Evolutionary conservation across 495 filamentous ascomycete genomes (phyloP), one percentile per base, ranked within the genome.

Genomic region (Annulohypoxylon maeteangense): DNA sequence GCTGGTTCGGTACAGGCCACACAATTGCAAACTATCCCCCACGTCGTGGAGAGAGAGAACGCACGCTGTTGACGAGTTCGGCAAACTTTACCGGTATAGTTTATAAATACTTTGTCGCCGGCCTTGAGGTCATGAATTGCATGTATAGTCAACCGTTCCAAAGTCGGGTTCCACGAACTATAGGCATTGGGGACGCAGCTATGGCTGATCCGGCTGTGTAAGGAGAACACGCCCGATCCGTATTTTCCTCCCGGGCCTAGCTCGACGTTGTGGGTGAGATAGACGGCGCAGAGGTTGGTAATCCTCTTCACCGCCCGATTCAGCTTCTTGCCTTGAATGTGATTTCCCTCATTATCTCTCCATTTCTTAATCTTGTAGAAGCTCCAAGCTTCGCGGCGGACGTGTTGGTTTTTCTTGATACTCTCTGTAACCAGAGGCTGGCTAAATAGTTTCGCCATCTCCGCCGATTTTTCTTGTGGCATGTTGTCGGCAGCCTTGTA

Each of bases 141-240:
- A 47, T 82, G 79, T 34, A 86, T 67, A 10, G 76, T 84, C 56
- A 80, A 63, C 34, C 68, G 68, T 38, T 72, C 45, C 1, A 75
- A 36, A 8, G 67, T 59, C 1, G 71, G 74, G 63, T 84, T 84
- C 80, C 80, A 84, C 4, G 70, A 70, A 59, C 80, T 77, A 18
- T 79, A 74, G 0, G 79, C 76, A 64, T 86, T 86, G 1, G 82
- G 81, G 0, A 67, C 62, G 68, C 84, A 86, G 54, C 73, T 77
- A 61, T 86, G 84, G 44, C 82, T 80, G 57, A 86, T 77, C 11
- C 78, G 70, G 11, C 60, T 38, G 22, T 51, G 57, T n/a, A 65
- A 36, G 38, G 65, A 40, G 61, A 73, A 73, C 5, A 73, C 4
- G 2, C 59, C 70, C 22, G 59, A 64, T 1, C 70, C 70, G 14